phyloP scores from a whole-genome alignment of 768 basidiomycete genomes.

The Tylopilus sp. region DNA sequence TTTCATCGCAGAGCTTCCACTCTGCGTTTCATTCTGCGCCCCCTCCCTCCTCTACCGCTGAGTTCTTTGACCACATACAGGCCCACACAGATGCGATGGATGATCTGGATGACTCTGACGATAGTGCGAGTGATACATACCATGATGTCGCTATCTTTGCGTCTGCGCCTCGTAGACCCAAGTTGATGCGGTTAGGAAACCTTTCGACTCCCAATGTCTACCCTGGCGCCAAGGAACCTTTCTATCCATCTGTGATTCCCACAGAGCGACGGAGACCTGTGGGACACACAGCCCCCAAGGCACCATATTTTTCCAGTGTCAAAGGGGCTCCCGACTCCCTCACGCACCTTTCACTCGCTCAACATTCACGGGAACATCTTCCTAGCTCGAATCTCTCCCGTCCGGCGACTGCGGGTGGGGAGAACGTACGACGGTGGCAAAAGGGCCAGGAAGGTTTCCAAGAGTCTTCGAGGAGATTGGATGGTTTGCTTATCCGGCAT shows the following conservation, averaged over 20 bases:
- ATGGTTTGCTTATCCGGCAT: slow-evolving; percentile 79
- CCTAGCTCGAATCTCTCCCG: slow-evolving; percentile 14
- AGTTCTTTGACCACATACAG: slow-evolving; percentile 76
- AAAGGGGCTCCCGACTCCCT: slow-evolving; percentile 33
- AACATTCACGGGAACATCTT: slow-evolving; percentile 43
- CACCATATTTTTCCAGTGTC: slow-evolving; percentile 47
- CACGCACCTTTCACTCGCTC: slow-evolving; percentile 31
- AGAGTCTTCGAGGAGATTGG: slow-evolving; percentile 62
- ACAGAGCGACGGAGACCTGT: slow-evolving; percentile 47
- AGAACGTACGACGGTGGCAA: slow-evolving; percentile 28
- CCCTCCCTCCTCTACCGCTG: slow-evolving; percentile 59
- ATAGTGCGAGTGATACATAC: slow-evolving; percentile 38
- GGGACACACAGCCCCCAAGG: slow-evolving; percentile 43
- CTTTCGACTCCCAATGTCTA: slow-evolving; percentile 65
- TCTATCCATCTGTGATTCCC: slow-evolving; percentile 32
- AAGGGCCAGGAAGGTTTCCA: slow-evolving; percentile 36
- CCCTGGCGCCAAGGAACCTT: slow-evolving; percentile 36
- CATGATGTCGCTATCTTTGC: slow-evolving; percentile 33
- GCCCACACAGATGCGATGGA: slow-evolving; percentile 70
- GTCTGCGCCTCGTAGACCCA: slow-evolving; percentile 30
- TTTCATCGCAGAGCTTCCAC: slow-evolving; percentile 42
- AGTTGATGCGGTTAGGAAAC: slow-evolving; percentile 64
- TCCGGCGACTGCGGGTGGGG: slow-evolving; percentile 16
- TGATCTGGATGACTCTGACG: slow-evolving; percentile 61
- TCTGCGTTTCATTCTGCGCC: slow-evolving; percentile 58